Conservation (phyloP, 108 stramenopile genomes). For the Asterionellopsis glacialis region DNA sequence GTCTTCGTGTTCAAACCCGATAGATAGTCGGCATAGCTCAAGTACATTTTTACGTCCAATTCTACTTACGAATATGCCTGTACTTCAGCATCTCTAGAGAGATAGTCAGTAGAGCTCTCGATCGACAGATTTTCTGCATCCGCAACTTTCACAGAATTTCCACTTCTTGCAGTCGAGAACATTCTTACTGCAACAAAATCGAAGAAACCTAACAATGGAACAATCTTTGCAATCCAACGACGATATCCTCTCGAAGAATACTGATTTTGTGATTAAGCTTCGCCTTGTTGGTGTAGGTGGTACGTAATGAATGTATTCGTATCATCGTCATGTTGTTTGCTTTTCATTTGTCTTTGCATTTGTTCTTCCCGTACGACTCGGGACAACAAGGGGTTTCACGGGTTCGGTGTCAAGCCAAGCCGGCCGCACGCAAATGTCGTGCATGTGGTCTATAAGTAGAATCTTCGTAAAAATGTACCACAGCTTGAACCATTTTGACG, state of each 20-base stretch:
- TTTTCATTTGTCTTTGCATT: not conserved
- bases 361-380: too few species aligned
- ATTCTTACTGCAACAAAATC: too few species aligned
- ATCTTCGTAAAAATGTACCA: not conserved
- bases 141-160: too few species aligned
- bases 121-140: too few species aligned
- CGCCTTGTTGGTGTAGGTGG: slow-evolving; percentile 45
- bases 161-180: too few species aligned
- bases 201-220: too few species aligned
- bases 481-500: not conserved
- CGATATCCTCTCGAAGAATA: slow-evolving; percentile 4
- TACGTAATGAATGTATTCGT: slow-evolving; percentile 20
- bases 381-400: not conserved
- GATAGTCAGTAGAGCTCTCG: too few species aligned
- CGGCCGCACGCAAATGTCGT: not conserved
- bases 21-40: too few species aligned
- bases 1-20: too few species aligned
- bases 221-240: not conserved
- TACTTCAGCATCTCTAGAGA: too few species aligned
- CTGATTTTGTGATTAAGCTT: slow-evolving; percentile 58
- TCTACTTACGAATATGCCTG: too few species aligned
- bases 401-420: not conserved
- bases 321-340: not conserved
- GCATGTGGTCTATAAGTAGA: not conserved
- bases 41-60: too few species aligned